Percentiles rank a stretch among this genome's conserved stretches.
Evolutionary conservation across 2,329 filamentous ascomycete species (phyloP).

Genomic region (Metarhizium humberi): DNA sequence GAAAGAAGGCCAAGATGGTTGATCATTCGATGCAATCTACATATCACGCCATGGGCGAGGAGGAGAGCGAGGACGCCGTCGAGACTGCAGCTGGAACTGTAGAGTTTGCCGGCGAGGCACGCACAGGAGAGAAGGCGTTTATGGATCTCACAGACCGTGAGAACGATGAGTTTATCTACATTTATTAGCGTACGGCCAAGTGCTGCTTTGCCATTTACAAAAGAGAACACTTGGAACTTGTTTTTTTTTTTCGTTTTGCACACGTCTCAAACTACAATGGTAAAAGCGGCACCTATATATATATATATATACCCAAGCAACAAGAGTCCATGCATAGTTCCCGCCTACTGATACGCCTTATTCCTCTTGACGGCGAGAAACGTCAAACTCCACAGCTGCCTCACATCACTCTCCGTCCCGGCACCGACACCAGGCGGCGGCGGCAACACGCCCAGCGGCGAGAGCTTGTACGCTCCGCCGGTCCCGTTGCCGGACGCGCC

Average conservation of each 20-base stretch:
- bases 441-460: slow-evolving; percentile 12
- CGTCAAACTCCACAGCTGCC: slow-evolving; percentile 9
- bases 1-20: slow-evolving; percentile 49
- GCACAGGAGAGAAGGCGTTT: slow-evolving; percentile 40
- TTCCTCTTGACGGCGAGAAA: slow-evolving; percentile 7
- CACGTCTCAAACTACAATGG: no score
- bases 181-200: slow-evolving; percentile 31
- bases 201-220: not conserved
- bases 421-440: slow-evolving; percentile 5
- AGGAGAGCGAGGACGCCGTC: slow-evolving; percentile 5
- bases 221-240: no score
- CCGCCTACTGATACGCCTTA: not conserved
- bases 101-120: slow-evolving; percentile 8
- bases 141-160: slow-evolving; percentile 54
- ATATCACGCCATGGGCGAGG: slow-evolving; percentile 25
- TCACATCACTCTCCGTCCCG: slow-evolving; percentile 7
- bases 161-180: slow-evolving; percentile 61
- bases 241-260: no score
- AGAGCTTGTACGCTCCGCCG: slow-evolving; percentile 9
- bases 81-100: slow-evolving; percentile 18
- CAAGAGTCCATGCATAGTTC: not conserved
- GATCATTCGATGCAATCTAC: slow-evolving; percentile 51
- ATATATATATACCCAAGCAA: not conserved
- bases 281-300: not conserved
- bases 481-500: slow-evolving; percentile 4